Base-by-base conservation (phyloP, 305 asterid species). In the Ajuga reptans region DNA sequence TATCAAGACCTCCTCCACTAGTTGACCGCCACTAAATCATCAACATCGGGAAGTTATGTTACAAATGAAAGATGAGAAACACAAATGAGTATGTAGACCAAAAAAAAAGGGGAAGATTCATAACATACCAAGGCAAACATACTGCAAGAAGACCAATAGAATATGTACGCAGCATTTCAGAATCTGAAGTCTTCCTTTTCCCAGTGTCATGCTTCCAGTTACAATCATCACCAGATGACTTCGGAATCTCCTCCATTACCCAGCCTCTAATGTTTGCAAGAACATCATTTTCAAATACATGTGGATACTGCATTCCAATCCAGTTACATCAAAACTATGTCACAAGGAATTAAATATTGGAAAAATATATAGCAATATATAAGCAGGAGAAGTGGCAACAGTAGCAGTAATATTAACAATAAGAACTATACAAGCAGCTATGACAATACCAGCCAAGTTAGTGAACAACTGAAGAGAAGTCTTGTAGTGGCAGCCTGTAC, bases 71-170 rank as follows among this genome's bases (percentile, higher is more conserved):
- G 34, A 65, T 27, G 45, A 10, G 29, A 16, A 64, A 12, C 50
- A 49, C 12, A 61, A 31, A 37, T 27, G 41, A 56, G 34, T 47
- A 45, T 52, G 47, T 64, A 17, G 56, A 76, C 11, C 42, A 3
- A 18, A 24, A 14, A 16, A 49, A 47, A 55, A 41, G 31, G 14
- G 6, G 39, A 65, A 68, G 58, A 50, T 53, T 72, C 72, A 53
- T 65, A 62, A 66, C 81, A 77, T 84, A 88, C 99, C 86, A 71
- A 55, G 85, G 78, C 83, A 94, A 83, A 79, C 95, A 89, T 70
- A 85, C 88, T 72, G 96, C 99, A 78, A 94, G 95, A 77, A 94
- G 91, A 62, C 91, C 99, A 57, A 91, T 86, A 60, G 96, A 86
- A 72, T 86, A 94, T 9, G 98, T 81, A 54, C 84, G 87, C 78